Conservation (phyloP, 2,329 filamentous ascomycete genomes). For the Pseudogymnoascus sp. region DNA sequence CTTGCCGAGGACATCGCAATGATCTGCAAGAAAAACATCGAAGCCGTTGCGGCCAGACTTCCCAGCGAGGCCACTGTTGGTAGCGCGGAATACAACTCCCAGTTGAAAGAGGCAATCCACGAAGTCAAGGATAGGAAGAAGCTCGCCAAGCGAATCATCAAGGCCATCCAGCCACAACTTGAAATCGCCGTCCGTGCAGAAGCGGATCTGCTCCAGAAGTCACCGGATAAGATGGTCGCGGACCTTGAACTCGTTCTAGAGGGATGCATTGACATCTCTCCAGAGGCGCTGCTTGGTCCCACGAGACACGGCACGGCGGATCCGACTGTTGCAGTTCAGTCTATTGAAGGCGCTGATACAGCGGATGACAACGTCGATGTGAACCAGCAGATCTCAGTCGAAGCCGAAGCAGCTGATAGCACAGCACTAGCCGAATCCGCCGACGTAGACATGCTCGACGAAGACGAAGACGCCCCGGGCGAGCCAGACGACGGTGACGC, state of each 20-base stretch:
- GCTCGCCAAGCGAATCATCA: constrained; percentile 83
- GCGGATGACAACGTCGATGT: constrained; percentile 24
- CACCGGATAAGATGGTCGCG: constrained; percentile 60
- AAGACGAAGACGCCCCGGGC: constrained; percentile 18
- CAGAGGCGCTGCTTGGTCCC: constrained; percentile 37
- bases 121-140: constrained; percentile 77
- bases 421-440: constrained; percentile 20
- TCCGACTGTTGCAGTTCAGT: neutral
- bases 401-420: constrained; percentile 40
- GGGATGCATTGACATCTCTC: constrained; percentile 38
- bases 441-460: constrained; percentile 24
- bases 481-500: constrained; percentile 15
- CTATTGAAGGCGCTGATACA: constrained; percentile 22
- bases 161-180: constrained; percentile 67
- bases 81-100: constrained; percentile 28
- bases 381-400: constrained; percentile 19
- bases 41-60: constrained; percentile 16
- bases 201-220: constrained; percentile 65
- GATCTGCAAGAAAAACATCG: constrained; percentile 45
- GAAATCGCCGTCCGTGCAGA: constrained; percentile 73
- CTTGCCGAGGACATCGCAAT: constrained; percentile 51
- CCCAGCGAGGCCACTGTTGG: constrained; percentile 20
- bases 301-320: constrained; percentile 28
- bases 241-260: constrained; percentile 70
- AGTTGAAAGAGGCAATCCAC: constrained; percentile 33